Percentiles rank a stretch among this genome's conserved stretches.
These are phyloP conservation scores for Chalciporus pseudorubinellus DNA, from an alignment of 768 basidiomycete genomes.

Conservation along the genomic window DNA sequence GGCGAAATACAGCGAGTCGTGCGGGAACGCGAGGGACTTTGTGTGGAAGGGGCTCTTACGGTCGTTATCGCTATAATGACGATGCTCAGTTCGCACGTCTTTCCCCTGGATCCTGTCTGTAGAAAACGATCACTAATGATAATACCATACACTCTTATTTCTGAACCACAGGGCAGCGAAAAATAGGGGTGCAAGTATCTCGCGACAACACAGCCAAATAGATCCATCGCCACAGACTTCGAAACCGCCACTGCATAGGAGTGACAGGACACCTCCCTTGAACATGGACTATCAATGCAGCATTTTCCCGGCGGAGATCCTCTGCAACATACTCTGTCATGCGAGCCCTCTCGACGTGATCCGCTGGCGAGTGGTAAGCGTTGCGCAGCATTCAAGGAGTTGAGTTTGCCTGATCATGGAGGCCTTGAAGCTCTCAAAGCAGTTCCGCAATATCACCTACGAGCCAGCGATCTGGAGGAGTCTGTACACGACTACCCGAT, in stretches of 20 bases:
- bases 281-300: neutral
- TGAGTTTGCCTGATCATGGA: no score
- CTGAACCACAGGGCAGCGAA: no score
- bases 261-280: no score
- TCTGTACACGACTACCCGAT: neutral
- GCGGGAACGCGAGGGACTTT: constrained; percentile 79
- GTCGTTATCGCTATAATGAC: constrained; percentile 24
- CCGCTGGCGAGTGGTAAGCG: neutral
- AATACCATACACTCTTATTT: neutral
- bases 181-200: no score
- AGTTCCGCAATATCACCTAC: neutral
- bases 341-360: neutral
- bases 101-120: neutral
- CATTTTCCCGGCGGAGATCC: neutral
- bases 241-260: no score
- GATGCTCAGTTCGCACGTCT: neutral
- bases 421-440: neutral
- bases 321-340: neutral
- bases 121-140: neutral
- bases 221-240: no score
- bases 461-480: neutral
- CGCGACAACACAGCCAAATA: no score
- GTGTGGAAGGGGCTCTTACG: constrained; percentile 61
- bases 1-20: constrained; percentile 71
- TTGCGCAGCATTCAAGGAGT: neutral